Conservation (phyloP, 768 basidiomycete genomes). For the Tephrocybe sp. region DNA sequence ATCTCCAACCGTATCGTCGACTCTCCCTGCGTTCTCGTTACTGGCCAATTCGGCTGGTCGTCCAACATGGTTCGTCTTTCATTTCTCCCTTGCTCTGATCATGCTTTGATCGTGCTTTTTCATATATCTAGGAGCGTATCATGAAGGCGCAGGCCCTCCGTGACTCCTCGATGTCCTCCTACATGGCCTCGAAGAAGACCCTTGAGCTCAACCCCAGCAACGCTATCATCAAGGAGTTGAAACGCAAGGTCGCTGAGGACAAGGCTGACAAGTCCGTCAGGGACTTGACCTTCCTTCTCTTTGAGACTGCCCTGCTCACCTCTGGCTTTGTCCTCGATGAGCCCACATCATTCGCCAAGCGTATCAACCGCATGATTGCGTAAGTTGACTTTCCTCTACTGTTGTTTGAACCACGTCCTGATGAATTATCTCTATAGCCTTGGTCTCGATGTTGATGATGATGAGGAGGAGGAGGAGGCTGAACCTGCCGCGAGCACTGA, state of each 20-base stretch:
- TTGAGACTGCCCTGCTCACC: conserved; percentile 95
- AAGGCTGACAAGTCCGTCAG: conserved; percentile 98
- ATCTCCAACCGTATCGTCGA: conserved; percentile 97
- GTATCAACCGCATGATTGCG: conserved; percentile 97
- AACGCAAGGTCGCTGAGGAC: conserved; percentile 93
- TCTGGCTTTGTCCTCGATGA: conserved; percentile 96
- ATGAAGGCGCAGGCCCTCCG: conserved; percentile 99
- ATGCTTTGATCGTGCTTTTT: not conserved
- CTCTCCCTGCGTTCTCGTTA: conserved; percentile 96
- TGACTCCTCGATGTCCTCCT: conserved; percentile 96
- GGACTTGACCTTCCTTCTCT: conserved; percentile 93
- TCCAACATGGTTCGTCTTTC: conserved; percentile 86
- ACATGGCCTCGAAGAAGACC: conserved; percentile 99
- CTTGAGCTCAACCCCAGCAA: conserved; percentile 93
- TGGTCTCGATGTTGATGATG: conserved; percentile 77
- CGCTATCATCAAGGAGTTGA: conserved; percentile 94
- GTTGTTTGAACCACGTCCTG: conserved; percentile 8
- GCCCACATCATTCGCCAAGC: conserved; percentile 91
- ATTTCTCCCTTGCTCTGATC: not conserved
- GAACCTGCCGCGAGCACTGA: conserved; percentile 42
- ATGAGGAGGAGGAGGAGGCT: conserved; percentile 62
- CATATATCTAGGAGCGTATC: conserved; percentile 73
- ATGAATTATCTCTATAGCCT: conserved; percentile 39
- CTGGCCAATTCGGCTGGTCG: conserved; percentile 99
- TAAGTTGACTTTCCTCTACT: conserved; percentile 31